Evolutionary conservation across 2,329 filamentous ascomycete species (phyloP).

Genomic region (Ceratocystis cacaofunesta): DNA sequence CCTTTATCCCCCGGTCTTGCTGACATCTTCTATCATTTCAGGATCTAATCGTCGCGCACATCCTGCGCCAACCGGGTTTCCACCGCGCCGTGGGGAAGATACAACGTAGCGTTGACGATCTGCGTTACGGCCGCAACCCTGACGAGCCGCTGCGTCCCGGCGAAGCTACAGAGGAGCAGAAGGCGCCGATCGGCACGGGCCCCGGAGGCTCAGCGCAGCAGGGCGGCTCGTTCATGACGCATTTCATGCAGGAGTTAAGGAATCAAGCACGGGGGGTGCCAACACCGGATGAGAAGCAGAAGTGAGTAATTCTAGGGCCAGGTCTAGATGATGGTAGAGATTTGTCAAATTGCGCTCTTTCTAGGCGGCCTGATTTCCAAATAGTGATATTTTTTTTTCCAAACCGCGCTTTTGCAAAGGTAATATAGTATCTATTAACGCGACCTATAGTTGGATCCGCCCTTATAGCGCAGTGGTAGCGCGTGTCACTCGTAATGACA

Average conservation of each 20-base stretch:
- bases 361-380: no score
- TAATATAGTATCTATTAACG: no score
- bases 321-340: not conserved
- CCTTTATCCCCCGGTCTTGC: not conserved
- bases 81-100: conserved; percentile 39
- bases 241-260: conserved; percentile 37
- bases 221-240: conserved; percentile 27
- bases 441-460: conserved; percentile 5
- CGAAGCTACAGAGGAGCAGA: conserved; percentile 32
- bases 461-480: conserved; percentile 26
- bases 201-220: conserved; percentile 28
- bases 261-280: conserved; percentile 28
- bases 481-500: conserved; percentile 27
- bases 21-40: conserved; percentile 18
- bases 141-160: conserved; percentile 36
- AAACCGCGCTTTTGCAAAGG: no score
- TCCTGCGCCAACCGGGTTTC: conserved; percentile 37
- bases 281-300: not conserved
- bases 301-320: not conserved
- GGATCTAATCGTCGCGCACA: conserved; percentile 21
- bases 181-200: conserved; percentile 27
- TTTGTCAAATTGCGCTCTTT: not conserved
- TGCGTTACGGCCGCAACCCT: conserved; percentile 34
- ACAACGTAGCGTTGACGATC: conserved; percentile 35
- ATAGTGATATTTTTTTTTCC: no score